Evolutionary conservation across 371 early-diverging fungal genomes (phyloP), one percentile per base, ranked within the genome.

Genomic region (Haplosporangium sp.): DNA sequence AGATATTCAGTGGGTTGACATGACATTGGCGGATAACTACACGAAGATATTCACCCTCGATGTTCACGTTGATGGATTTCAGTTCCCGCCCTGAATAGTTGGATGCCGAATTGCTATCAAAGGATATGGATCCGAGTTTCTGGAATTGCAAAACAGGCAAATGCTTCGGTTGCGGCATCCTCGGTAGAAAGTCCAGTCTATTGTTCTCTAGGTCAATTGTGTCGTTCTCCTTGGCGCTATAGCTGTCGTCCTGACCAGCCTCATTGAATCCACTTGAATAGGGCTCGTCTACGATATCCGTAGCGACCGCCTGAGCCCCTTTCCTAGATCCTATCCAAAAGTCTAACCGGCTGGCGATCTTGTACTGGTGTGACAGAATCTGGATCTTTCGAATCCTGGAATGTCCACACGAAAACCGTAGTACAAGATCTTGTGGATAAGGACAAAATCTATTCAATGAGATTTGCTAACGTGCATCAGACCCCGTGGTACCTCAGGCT

Each of bases 311-410:
- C 58, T 74, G 74, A 8, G 51, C 50, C 29, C 69, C 63, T 41
- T 70, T 69, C 54, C 82, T 69, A 6, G 81, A 67, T 11, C 87
- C 92, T 58, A 91, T 77, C 76, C 86, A 90, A 58, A 93, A 86
- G 62, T 93, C 93, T 29, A 94, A 83, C 64, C 85, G 87, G n/a
- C 91, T 89, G 6, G 94, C 86, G 59, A 94, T 92, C 81, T 92
- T 94, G 84, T 88, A 94, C 72, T 94, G 94, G 76, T 94, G 94
- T 16, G 88, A 87, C 29, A 94, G 80, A 23, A 93, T 73, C 70
- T 94, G 92, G 46, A 94, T 84, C 81, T 92, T 91, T 36, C 86
- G 81, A 18, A 94, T 84, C 56, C 88, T 86, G 36, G 89, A 87
- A 42, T 82, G 73, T 10, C 92, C 92, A 53, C 86, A 82, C 3